Percentiles rank a stretch among this genome's conserved stretches.
Conservation (phyloP, 352 stramenopile species). For the Phytophthora parvispora region DNA sequence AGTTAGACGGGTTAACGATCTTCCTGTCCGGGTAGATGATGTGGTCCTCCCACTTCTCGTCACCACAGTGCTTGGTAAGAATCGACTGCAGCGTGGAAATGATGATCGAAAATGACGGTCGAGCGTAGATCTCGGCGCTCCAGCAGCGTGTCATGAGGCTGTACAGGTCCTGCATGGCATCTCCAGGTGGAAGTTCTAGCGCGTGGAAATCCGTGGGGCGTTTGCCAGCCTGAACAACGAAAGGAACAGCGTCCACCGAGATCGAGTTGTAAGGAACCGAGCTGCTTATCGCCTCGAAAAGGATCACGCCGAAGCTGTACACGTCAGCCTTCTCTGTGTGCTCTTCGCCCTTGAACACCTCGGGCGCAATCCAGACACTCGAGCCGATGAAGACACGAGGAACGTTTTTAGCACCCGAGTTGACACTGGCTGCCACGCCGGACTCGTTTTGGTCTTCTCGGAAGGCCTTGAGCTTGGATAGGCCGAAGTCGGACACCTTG, state of each 20-base stretch:
- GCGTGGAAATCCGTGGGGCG: slow-evolving; percentile 81
- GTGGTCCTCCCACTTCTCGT: slow-evolving; percentile 87
- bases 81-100: slow-evolving; percentile 82
- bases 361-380: slow-evolving; percentile 92
- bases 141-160: slow-evolving; percentile 84
- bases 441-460: slow-evolving; percentile 63
- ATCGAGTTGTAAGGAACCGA: slow-evolving; percentile 82
- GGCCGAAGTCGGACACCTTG: slow-evolving; percentile 93
- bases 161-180: slow-evolving; percentile 76
- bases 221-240: slow-evolving; percentile 84
- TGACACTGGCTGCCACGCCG: background rate
- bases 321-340: slow-evolving; percentile 92
- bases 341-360: slow-evolving; percentile 90
- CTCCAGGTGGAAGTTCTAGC: slow-evolving; percentile 53
- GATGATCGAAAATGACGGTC: slow-evolving; percentile 86
- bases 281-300: slow-evolving; percentile 79
- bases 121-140: slow-evolving; percentile 71
- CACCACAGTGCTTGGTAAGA: slow-evolving; percentile 70
- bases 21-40: slow-evolving; percentile 88
- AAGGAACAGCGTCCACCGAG: slow-evolving; percentile 84
- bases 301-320: slow-evolving; percentile 90
- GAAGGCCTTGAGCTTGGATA: slow-evolving; percentile 89
- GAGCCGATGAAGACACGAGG: slow-evolving; percentile 82
- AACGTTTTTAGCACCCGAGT: slow-evolving; percentile 19
- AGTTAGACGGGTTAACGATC: slow-evolving; percentile 62